Evolutionary conservation across 352 stramenopile genomes (phyloP).

Genomic region (Globisporangium canariense): DNA sequence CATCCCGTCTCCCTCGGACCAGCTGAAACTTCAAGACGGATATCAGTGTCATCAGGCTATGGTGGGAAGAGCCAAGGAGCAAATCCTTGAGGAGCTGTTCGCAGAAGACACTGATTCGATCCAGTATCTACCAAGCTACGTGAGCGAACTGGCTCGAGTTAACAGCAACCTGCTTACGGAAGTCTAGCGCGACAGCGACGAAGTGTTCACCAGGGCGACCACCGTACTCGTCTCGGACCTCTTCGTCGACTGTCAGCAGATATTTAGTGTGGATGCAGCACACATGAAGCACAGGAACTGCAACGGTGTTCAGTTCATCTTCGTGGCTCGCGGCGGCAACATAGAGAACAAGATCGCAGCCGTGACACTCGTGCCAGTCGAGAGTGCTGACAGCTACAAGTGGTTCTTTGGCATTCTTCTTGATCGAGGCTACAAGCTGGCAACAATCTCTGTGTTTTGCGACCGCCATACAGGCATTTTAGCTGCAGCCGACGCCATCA

Average conservation of each 20-base stretch:
- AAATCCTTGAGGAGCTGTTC: not conserved
- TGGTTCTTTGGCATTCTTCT: not conserved
- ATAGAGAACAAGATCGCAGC: constrained; percentile 19
- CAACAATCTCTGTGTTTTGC: not conserved
- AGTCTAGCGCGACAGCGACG: not conserved
- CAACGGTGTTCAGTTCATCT: constrained; percentile 22
- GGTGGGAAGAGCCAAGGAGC: not conserved
- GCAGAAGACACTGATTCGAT: not conserved
- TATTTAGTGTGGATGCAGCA: constrained; percentile 21
- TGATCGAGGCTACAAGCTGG: not conserved
- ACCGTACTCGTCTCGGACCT: constrained; percentile 8
- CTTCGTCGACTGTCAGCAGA: constrained; percentile 10
- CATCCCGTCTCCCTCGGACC: not conserved
- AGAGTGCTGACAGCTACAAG: constrained; percentile 2
- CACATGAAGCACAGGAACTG: constrained; percentile 31
- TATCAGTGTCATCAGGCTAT: not conserved
- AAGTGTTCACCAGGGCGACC: constrained; percentile 13
- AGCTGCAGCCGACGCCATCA: not conserved
- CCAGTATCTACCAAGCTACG: not conserved
- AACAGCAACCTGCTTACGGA: not conserved
- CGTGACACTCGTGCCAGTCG: constrained; percentile 14
- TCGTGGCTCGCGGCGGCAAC: constrained; percentile 24
- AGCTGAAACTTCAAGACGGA: not conserved
- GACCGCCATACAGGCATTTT: not conserved
- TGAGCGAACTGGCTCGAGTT: not conserved